Evolutionary conservation across 2,329 filamentous ascomycete species (phyloP).

Genomic region (Phaeomoniella chlamydospora): DNA sequence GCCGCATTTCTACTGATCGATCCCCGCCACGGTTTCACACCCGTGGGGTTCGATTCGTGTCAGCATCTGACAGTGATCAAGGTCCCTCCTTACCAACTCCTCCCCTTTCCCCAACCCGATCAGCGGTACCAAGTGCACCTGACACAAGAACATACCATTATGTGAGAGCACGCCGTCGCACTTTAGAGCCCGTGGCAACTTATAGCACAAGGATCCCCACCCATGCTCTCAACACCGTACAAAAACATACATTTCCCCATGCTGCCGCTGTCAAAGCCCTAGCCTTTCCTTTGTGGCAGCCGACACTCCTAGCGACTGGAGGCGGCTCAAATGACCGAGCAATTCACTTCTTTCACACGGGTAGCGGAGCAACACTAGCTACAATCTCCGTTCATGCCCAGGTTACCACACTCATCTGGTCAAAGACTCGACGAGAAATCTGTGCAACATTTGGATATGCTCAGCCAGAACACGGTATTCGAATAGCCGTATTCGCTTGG

Average conservation of each 20-base stretch:
- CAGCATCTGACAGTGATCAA: neutral
- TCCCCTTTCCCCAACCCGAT: neutral
- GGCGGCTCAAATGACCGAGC: slow-evolving; percentile 89
- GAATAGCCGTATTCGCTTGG: slow-evolving; percentile 91
- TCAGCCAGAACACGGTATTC: slow-evolving; percentile 74
- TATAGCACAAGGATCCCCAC: neutral
- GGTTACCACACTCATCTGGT: slow-evolving; percentile 88
- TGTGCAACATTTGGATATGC: slow-evolving; percentile 88
- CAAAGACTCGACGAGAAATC: slow-evolving; percentile 70
- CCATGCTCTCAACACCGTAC: slow-evolving; percentile 11
- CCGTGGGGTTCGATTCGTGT: neutral
- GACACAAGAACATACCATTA: neutral
- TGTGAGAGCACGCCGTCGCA: neutral
- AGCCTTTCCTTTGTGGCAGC: slow-evolving; percentile 90
- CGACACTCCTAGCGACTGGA: slow-evolving; percentile 73
- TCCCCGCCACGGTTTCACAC: neutral
- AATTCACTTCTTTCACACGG: slow-evolving; percentile 89
- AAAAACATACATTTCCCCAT: slow-evolving; percentile 63
- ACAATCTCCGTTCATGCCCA: slow-evolving; percentile 88
- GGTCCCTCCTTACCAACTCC: neutral
- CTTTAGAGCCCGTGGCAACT: neutral
- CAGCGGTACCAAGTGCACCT: neutral
- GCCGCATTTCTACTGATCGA: neutral
- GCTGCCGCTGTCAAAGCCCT: slow-evolving; percentile 90
- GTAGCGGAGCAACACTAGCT: slow-evolving; percentile 68